phyloP scores from a whole-genome alignment of 768 basidiomycete genomes.

The Termitomyces sp. region DNA sequence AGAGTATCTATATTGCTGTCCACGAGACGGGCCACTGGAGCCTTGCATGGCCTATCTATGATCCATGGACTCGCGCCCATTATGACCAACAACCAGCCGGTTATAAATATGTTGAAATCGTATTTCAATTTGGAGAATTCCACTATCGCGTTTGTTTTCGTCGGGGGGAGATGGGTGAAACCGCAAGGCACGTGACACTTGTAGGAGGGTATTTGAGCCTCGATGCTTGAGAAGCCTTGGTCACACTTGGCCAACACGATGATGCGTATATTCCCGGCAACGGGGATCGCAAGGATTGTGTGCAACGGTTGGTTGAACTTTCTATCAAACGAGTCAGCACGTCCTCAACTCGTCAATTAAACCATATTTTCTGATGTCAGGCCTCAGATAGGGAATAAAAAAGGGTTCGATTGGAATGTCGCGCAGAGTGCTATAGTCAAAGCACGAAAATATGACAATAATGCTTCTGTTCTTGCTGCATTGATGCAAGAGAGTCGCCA shows the following conservation, averaged over 20 bases:
- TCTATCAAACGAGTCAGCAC: not conserved
- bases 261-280: not conserved
- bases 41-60: not conserved
- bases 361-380: no score
- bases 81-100: not conserved
- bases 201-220: not conserved
- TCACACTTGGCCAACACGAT: not conserved
- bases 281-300: not conserved
- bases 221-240: not conserved
- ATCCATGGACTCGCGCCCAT: not conserved
- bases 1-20: not conserved
- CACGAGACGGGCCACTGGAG: not conserved
- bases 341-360: no score
- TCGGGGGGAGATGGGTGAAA: not conserved
- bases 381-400: no score
- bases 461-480: no score
- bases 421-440: no score
- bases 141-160: not conserved
- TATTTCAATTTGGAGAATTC: not conserved
- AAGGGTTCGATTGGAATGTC: no score
- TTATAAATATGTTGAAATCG: not conserved
- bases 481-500: no score
- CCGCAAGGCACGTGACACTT: not conserved
- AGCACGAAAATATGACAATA: no score
- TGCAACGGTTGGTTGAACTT: not conserved